These are phyloP conservation scores for Solanum aculeatissimum DNA, from an alignment of 305 asterid genomes.

Conservation along the genomic window DNA sequence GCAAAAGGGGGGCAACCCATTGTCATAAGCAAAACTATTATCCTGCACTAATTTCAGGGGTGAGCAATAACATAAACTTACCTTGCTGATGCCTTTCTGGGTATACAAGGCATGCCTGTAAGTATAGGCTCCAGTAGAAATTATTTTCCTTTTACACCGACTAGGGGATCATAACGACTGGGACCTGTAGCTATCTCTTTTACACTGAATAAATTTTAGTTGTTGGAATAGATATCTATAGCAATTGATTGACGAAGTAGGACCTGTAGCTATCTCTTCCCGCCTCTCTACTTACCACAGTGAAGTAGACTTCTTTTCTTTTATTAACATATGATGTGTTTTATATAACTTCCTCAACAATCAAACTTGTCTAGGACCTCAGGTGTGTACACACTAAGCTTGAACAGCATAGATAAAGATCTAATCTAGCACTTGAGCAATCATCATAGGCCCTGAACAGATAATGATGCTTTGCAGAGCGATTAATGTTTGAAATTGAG, in stretches of 20 bases:
- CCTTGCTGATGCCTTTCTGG: not conserved
- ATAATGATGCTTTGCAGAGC: not conserved
- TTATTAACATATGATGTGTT: not conserved
- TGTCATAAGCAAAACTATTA: not conserved
- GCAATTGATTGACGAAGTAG: not conserved
- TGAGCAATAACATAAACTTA: not conserved
- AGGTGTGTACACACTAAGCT: not conserved
- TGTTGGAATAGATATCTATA: not conserved
- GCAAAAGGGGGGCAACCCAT: not conserved
- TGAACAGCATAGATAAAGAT: not conserved
- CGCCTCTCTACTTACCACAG: not conserved
- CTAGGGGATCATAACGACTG: not conserved
- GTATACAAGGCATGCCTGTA: not conserved
- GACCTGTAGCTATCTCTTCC: not conserved
- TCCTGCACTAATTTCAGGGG: not conserved
- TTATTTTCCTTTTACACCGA: not conserved
- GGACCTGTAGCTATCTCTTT: not conserved
- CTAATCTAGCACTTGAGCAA: not conserved
- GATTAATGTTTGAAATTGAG: not conserved
- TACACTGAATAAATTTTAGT: not conserved
- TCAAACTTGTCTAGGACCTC: not conserved
- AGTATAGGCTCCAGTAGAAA: not conserved
- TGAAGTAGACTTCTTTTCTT: not conserved
- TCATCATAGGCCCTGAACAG: not conserved
- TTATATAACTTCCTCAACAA: not conserved